Evolutionary conservation across 352 stramenopile species (phyloP).

Genomic region (Phytophthora sansomeana): DNA sequence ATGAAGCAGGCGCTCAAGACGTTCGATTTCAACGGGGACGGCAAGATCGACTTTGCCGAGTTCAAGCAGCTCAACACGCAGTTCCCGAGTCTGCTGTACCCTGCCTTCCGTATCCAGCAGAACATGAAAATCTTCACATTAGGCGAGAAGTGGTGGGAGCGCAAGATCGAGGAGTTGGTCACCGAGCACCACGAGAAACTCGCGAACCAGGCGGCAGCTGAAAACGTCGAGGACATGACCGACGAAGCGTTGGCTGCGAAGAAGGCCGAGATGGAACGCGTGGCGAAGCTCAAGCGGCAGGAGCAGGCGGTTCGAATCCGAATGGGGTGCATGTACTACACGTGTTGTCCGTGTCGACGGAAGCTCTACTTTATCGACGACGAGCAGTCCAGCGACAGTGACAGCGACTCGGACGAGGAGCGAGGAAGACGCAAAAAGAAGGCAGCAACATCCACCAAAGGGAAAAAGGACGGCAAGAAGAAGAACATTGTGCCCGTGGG

Average conservation of each 20-base stretch:
- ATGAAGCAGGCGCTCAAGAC: slow-evolving; percentile 67
- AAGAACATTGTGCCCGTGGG: slow-evolving; percentile 65
- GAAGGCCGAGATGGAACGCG: slow-evolving; percentile 32
- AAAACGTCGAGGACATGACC: slow-evolving; percentile 41
- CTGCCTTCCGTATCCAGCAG: slow-evolving; percentile 76
- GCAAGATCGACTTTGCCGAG: slow-evolving; percentile 77
- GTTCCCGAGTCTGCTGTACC: slow-evolving; percentile 74
- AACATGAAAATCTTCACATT: slow-evolving; percentile 78
- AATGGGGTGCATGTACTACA: slow-evolving; percentile 75
- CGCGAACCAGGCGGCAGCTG: slow-evolving; percentile 35
- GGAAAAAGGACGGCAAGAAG: slow-evolving; percentile 43
- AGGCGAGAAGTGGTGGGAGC: slow-evolving; percentile 70
- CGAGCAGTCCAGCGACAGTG: slow-evolving; percentile 41
- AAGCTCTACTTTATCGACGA: slow-evolving; percentile 69
- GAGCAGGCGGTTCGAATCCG: slow-evolving; percentile 63
- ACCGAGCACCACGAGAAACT: slow-evolving; percentile 57
- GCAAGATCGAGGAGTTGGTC: slow-evolving; percentile 61
- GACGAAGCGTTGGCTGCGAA: slow-evolving; percentile 43
- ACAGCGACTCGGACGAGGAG: slow-evolving; percentile 46
- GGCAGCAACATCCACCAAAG: slow-evolving; percentile 6
- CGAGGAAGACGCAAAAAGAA: slow-evolving; percentile 27
- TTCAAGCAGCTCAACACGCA: slow-evolving; percentile 70
- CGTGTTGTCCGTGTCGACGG: slow-evolving; percentile 69
- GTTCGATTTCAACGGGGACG: slow-evolving; percentile 78
- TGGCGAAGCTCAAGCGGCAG: slow-evolving; percentile 60